phyloP scores from a whole-genome alignment of 257 asterid genomes.

The Salvia splendens region DNA sequence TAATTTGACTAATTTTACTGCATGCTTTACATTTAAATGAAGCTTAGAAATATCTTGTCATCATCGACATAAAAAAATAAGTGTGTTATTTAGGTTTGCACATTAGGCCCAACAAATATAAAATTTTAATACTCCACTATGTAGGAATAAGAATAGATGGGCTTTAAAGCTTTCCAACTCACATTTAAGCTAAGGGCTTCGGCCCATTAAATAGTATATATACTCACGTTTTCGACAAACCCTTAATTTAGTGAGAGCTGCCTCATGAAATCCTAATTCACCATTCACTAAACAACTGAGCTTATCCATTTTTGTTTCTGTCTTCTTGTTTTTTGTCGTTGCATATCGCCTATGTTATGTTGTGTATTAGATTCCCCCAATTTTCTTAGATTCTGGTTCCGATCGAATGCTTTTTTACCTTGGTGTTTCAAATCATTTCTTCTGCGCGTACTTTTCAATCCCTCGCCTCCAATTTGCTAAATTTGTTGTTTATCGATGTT shows the following conservation, averaged over 20 bases:
- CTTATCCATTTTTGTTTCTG: neutral
- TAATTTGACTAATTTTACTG: neutral
- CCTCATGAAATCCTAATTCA: neutral
- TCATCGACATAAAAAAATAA: too few species aligned
- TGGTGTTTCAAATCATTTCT: neutral
- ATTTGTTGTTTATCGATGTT: neutral
- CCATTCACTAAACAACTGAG: too few species aligned
- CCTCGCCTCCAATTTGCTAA: neutral
- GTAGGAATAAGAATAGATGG: too few species aligned
- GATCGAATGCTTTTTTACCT: neutral
- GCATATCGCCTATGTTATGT: neutral
- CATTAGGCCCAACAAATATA: too few species aligned
- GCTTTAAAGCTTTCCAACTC: too few species aligned
- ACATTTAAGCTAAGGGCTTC: neutral
- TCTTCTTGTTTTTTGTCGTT: neutral
- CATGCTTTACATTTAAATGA: neutral
- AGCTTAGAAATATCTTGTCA: neutral
- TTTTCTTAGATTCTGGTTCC: too few species aligned
- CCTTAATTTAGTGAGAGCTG: neutral
- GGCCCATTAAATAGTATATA: neutral
- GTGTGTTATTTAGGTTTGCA: too few species aligned
- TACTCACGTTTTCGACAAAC: neutral
- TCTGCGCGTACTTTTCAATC: too few species aligned
- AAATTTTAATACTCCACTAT: too few species aligned
- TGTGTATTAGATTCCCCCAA: neutral